These are phyloP conservation scores for Aspergillus sp. DNA, from an alignment of 2,329 filamentous ascomycete species.

Conservation along the genomic window DNA sequence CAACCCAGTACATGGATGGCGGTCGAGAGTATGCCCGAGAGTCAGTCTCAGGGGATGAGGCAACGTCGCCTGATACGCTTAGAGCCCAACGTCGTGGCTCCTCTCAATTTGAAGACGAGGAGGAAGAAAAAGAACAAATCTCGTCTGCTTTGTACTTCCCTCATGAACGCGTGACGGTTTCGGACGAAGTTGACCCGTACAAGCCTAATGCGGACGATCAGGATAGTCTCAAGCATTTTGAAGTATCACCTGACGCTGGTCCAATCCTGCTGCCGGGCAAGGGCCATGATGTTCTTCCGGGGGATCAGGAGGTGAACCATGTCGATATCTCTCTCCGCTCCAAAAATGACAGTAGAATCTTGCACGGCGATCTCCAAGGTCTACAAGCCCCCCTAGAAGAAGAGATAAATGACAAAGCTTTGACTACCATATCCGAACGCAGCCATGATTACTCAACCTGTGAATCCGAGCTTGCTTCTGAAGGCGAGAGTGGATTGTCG, in stretches of 20 bases:
- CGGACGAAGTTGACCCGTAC: constrained; percentile 22
- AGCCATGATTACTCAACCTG: constrained; percentile 32
- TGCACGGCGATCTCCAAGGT: constrained; percentile 52
- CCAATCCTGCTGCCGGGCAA: constrained; percentile 24
- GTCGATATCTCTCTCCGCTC: constrained; percentile 58
- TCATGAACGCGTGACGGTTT: constrained; percentile 45
- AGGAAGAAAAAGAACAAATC: constrained; percentile 57
- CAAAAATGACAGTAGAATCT: constrained; percentile 53
- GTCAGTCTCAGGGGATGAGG: constrained; percentile 9
- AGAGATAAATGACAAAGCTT: constrained; percentile 26
- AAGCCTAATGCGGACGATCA: constrained; percentile 14
- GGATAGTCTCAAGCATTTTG: constrained; percentile 17
- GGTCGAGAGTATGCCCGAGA: constrained; percentile 22
- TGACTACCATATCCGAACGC: constrained; percentile 31
- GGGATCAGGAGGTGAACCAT: constrained; percentile 38
- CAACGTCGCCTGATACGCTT: constrained; percentile 17
- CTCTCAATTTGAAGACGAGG: constrained; percentile 45
- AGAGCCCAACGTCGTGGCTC: constrained; percentile 16
- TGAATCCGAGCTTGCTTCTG: constrained; percentile 39
- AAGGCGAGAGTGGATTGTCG: constrained; percentile 38
- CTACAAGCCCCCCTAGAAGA: constrained; percentile 33
- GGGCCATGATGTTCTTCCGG: constrained; percentile 12
- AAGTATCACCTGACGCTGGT: constrained; percentile 20
- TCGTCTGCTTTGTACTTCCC: constrained; percentile 60
- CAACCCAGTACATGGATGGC: constrained; percentile 30